A percentile compares a stretch with the other conserved stretches of the same genome.
These are phyloP conservation scores for Diaporthe ilicicola DNA, from an alignment of 2,329 filamentous ascomycete genomes.

Conservation along the genomic window DNA sequence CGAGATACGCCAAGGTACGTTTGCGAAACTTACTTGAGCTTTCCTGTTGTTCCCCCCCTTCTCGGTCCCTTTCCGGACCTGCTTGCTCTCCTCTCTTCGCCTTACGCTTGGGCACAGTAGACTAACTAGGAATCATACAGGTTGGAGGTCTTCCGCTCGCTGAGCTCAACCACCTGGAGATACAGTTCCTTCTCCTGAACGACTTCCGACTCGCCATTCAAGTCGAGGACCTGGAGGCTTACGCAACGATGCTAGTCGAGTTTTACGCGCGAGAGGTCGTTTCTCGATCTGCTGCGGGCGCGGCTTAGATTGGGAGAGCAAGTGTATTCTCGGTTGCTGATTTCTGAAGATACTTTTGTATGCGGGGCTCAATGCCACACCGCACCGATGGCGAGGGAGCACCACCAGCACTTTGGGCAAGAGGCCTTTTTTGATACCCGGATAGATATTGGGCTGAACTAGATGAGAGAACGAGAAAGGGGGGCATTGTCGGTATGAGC, in stretches of 20 bases:
- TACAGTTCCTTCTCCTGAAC: conserved; percentile 94
- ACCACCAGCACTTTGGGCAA: conserved; percentile 13
- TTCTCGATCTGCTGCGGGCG: conserved; percentile 40
- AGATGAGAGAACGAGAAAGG: conserved; percentile 24
- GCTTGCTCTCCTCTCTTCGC: neutral
- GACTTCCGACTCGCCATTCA: conserved; percentile 94
- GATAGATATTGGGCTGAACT: conserved; percentile 42
- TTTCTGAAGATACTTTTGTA: conserved; percentile 14
- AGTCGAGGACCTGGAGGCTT: conserved; percentile 94
- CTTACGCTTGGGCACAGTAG: neutral
- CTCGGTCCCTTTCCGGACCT: neutral
- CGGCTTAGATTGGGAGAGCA: conserved; percentile 16
- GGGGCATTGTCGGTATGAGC: neutral
- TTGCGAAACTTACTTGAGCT: neutral
- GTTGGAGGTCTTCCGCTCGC: conserved; percentile 91
- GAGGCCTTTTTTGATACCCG: conserved; percentile 46
- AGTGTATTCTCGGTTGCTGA: neutral
- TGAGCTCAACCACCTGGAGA: conserved; percentile 94
- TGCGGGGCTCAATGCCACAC: neutral
- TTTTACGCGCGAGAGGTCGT: conserved; percentile 95
- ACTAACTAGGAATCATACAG: conserved; percentile 54
- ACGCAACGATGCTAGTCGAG: conserved; percentile 97
- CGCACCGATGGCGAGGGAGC: neutral
- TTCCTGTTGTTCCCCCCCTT: too few species aligned
- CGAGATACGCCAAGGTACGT: conserved; percentile 95